Percentiles rank a stretch among this genome's conserved stretches.
Conservation (phyloP, 2,329 filamentous ascomycete genomes). For the Tothia fuscella region DNA sequence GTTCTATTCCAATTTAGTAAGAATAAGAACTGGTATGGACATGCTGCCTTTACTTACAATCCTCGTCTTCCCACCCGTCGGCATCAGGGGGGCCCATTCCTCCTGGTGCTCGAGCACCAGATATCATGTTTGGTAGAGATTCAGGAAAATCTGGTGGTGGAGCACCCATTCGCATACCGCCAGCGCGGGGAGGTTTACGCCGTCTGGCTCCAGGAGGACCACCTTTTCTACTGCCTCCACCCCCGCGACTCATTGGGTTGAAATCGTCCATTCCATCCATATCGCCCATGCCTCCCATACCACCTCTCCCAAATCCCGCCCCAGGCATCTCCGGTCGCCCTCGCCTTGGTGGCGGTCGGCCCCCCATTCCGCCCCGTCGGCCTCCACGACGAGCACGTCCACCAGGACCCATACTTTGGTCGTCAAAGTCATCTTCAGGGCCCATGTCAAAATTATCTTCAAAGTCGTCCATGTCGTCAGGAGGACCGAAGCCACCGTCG, state of each 20-base stretch:
- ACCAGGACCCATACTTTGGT: background rate
- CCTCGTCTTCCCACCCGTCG: too few species aligned
- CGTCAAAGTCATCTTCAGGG: background rate
- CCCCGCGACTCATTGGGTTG: too few species aligned
- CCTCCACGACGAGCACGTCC: background rate
- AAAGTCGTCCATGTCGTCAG: background rate
- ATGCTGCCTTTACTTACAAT: too few species aligned
- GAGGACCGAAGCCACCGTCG: too few species aligned
- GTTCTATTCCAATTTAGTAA: too few species aligned
- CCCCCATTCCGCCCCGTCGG: background rate
- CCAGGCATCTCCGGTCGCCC: background rate
- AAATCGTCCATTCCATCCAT: constrained; percentile 4
- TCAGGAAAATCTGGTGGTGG: background rate
- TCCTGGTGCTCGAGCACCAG: too few species aligned
- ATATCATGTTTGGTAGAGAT: constrained; percentile 7
- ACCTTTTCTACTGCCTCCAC: too few species aligned
- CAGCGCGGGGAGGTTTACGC: background rate
- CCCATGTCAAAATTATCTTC: background rate
- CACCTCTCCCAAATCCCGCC: background rate
- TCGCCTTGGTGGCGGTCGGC: too few species aligned
- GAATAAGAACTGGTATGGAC: too few species aligned
- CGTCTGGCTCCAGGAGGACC: background rate
- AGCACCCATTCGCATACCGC: constrained; percentile 2
- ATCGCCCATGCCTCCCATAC: background rate
- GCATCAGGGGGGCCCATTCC: too few species aligned